Evolutionary conservation across 164 flowering plant species (phyloP).

Genomic region (Chloranthus sessilifolius): DNA sequence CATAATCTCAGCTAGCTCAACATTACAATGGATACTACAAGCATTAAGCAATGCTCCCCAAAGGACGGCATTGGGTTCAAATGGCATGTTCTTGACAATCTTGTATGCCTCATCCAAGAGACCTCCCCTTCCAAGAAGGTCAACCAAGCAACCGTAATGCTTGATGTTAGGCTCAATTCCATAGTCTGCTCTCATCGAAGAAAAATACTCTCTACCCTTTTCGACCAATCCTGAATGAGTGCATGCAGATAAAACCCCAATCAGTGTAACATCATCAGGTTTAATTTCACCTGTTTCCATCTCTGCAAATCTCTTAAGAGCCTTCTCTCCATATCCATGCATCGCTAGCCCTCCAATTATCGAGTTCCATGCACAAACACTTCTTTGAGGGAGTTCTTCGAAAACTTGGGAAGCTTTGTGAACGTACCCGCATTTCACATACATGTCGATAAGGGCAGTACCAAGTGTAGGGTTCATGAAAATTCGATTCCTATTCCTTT

Average conservation of each 20-base stretch:
- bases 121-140: slow-evolving; percentile 24
- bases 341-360: slow-evolving; percentile 21
- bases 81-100: slow-evolving; percentile 17
- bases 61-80: slow-evolving; percentile 15
- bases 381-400: slow-evolving; percentile 10
- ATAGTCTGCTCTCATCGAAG: slow-evolving; percentile 10
- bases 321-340: slow-evolving; percentile 23
- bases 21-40: slow-evolving; percentile 12
- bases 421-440: slow-evolving; percentile 21
- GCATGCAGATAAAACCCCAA: slow-evolving; percentile 23
- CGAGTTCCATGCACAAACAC: slow-evolving; percentile 22
- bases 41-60: slow-evolving; percentile 28
- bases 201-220: slow-evolving; percentile 15
- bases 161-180: slow-evolving; percentile 19
- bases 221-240: slow-evolving; percentile 22
- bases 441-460: slow-evolving; percentile 28
- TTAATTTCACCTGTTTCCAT: slow-evolving; percentile 12
- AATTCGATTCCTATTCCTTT: slow-evolving; percentile 2
- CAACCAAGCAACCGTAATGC: slow-evolving; percentile 25
- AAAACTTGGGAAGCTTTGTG: slow-evolving; percentile 11
- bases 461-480: slow-evolving; percentile 15
- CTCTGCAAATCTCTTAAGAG: slow-evolving; percentile 13
- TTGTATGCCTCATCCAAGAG: slow-evolving; percentile 17
- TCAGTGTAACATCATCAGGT: slow-evolving; percentile 20
- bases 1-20: slow-evolving; percentile 16